Evolutionary conservation across 1,284 basidiomycete species (phyloP).

Genomic region (Cryptococcus sp.): DNA sequence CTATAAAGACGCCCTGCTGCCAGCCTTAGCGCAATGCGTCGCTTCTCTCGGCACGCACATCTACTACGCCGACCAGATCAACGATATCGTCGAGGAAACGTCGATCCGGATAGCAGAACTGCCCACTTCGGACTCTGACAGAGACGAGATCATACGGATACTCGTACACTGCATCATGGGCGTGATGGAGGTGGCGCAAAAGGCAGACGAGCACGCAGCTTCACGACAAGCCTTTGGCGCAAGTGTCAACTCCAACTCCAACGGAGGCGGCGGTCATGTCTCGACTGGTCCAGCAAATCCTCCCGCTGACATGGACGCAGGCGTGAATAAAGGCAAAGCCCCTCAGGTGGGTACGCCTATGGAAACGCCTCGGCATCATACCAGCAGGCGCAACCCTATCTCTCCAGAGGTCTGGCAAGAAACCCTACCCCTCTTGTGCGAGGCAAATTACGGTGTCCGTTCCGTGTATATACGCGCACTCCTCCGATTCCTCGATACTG

Average conservation of each 20-base stretch:
- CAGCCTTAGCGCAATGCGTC: constrained; percentile 74
- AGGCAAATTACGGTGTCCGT: constrained; percentile 70
- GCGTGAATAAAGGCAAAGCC: constrained; percentile 40
- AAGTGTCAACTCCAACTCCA: constrained; percentile 8
- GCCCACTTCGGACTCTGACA: constrained; percentile 55
- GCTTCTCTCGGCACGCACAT: constrained; percentile 78
- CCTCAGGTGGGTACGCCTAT: constrained; percentile 31
- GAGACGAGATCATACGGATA: constrained; percentile 68
- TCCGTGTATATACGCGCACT: constrained; percentile 73
- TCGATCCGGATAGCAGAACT: constrained; percentile 66
- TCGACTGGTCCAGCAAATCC: no score
- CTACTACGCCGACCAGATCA: constrained; percentile 95
- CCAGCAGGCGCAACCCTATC: constrained; percentile 66
- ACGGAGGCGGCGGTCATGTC: not conserved
- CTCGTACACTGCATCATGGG: constrained; percentile 45
- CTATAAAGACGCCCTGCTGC: constrained; percentile 68
- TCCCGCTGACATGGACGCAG: no score
- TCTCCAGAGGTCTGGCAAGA: constrained; percentile 85
- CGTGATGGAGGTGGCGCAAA: constrained; percentile 40
- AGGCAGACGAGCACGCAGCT: constrained; percentile 39
- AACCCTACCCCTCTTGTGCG: constrained; percentile 77
- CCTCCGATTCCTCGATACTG: constrained; percentile 69
- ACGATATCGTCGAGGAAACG: constrained; percentile 85
- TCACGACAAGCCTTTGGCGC: constrained; percentile 1
- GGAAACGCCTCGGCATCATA: constrained; percentile 25